These are phyloP conservation scores for Trichothecium sympodiale DNA, from an alignment of 2,329 filamentous ascomycete species.

Conservation along the genomic window DNA sequence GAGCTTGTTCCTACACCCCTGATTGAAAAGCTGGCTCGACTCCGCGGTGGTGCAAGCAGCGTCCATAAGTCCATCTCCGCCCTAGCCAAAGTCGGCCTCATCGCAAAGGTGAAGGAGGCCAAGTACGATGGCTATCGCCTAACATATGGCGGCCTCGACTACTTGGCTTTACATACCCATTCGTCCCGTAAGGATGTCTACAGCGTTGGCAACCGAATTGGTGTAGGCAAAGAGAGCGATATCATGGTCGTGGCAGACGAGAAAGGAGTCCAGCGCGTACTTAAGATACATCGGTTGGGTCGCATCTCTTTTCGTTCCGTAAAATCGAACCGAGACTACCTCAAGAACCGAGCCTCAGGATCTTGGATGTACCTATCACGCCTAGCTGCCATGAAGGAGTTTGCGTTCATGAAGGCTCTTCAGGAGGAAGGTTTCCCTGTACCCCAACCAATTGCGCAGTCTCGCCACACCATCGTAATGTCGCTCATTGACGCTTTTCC, in stretches of 20 bases:
- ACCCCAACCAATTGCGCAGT: slow-evolving; percentile 78
- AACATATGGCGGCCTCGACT: slow-evolving; percentile 93
- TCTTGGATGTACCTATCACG: slow-evolving; percentile 98
- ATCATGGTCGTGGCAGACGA: slow-evolving; percentile 88
- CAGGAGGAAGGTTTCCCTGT: slow-evolving; percentile 79
- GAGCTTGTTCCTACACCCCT: slow-evolving; percentile 88
- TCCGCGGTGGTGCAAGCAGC: slow-evolving; percentile 66
- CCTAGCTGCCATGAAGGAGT: slow-evolving; percentile 88
- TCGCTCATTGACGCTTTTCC: slow-evolving; percentile 85
- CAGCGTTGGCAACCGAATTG: slow-evolving; percentile 87
- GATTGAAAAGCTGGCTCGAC: slow-evolving; percentile 73
- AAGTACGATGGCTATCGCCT: slow-evolving; percentile 96
- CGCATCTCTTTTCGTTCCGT: slow-evolving; percentile 95
- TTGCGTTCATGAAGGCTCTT: slow-evolving; percentile 84
- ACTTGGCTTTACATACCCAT: slow-evolving; percentile 88
- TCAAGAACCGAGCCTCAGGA: slow-evolving; percentile 65
- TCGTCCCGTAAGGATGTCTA: slow-evolving; percentile 72
- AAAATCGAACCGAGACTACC: slow-evolving; percentile 91
- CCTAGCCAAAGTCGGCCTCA: slow-evolving; percentile 83
- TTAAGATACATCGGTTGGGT: slow-evolving; percentile 93
- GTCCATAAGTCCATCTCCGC: slow-evolving; percentile 82
- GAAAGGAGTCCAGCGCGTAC: slow-evolving; percentile 63
- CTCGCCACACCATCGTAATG: slow-evolving; percentile 93
- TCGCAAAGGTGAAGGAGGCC: slow-evolving; percentile 87
- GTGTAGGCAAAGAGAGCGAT: slow-evolving; percentile 95